Conservation (phyloP, 2,329 filamentous ascomycete genomes). For the Acephala macrosclerotiorum region DNA sequence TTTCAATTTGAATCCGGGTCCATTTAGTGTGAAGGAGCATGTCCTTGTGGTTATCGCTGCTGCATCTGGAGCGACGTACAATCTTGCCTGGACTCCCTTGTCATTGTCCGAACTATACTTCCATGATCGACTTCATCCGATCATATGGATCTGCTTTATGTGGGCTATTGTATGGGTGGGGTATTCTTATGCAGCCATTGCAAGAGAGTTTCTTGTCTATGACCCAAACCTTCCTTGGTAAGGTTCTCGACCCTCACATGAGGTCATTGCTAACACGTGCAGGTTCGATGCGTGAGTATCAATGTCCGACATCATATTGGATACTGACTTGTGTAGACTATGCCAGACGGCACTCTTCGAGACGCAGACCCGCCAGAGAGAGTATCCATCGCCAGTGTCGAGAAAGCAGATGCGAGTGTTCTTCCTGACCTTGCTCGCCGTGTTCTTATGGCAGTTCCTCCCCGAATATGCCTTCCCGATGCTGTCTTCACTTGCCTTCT, state of each 20-base stretch:
- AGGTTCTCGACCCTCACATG: conserved; percentile 5
- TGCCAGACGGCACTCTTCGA: conserved; percentile 66
- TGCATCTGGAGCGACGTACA: conserved; percentile 59
- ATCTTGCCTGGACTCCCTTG: conserved; percentile 59
- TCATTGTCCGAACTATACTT: conserved; percentile 65
- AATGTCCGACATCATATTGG: neutral
- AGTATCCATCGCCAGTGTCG: conserved; percentile 55
- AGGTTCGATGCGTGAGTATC: conserved; percentile 53
- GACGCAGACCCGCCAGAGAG: conserved; percentile 59
- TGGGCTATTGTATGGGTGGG: conserved; percentile 63
- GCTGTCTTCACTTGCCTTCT: conserved; percentile 64
- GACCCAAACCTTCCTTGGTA: conserved; percentile 64
- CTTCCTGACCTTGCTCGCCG: conserved; percentile 58
- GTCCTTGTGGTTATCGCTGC: conserved; percentile 52
- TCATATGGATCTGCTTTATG: conserved; percentile 67
- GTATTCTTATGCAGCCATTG: conserved; percentile 65
- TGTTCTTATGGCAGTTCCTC: conserved; percentile 67
- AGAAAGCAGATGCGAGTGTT: conserved; percentile 64
- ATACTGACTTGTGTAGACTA: conserved; percentile 38
- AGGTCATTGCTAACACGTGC: conserved; percentile 35
- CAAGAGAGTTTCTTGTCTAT: conserved; percentile 63
- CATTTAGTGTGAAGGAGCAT: conserved; percentile 42
- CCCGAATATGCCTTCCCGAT: conserved; percentile 68
- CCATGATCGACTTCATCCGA: conserved; percentile 57
- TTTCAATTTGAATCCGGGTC: conserved; percentile 47